phyloP scores from a whole-genome alignment of 2,329 filamentous ascomycete genomes.

The Camillea tinctor region DNA sequence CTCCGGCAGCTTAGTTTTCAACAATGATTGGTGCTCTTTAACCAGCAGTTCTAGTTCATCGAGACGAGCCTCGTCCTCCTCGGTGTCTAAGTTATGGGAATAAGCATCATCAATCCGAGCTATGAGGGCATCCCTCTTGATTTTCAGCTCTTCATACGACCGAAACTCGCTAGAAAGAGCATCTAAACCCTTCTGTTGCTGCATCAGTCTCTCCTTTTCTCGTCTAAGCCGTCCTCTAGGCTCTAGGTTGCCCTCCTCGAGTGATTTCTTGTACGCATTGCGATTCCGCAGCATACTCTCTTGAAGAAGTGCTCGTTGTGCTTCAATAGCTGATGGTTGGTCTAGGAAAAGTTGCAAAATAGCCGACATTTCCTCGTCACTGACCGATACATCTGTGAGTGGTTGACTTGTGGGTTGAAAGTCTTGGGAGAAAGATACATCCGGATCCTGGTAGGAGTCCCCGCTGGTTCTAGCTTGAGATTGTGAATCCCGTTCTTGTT shows the following conservation, averaged over 20 bases:
- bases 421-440: constrained; percentile 9
- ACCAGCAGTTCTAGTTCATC: constrained; percentile 48
- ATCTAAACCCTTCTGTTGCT: constrained; percentile 45
- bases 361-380: constrained; percentile 30
- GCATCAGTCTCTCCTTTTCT: constrained; percentile 48
- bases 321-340: constrained; percentile 34
- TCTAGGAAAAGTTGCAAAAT: constrained; percentile 38
- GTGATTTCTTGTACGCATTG: constrained; percentile 45
- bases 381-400: constrained; percentile 19
- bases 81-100: constrained; percentile 49
- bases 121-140: constrained; percentile 46
- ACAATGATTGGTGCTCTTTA: constrained; percentile 40
- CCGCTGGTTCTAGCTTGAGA: constrained; percentile 10
- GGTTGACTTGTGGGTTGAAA: constrained; percentile 12
- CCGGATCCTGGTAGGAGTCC: constrained; percentile 6
- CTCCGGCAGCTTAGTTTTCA: constrained; percentile 42
- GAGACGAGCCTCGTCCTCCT: constrained; percentile 49
- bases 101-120: constrained; percentile 50
- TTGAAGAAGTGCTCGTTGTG: constrained; percentile 39
- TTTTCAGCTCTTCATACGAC: constrained; percentile 41
- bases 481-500: constrained; percentile 12
- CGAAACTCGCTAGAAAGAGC: constrained; percentile 41
- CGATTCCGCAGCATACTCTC: constrained; percentile 46
- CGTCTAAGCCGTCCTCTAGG: constrained; percentile 47
- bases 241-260: constrained; percentile 46